Evolutionary conservation across 768 basidiomycete genomes (phyloP), one percentile per base, ranked within the genome.

Genomic region (Paxillus ammoniavirescens): DNA sequence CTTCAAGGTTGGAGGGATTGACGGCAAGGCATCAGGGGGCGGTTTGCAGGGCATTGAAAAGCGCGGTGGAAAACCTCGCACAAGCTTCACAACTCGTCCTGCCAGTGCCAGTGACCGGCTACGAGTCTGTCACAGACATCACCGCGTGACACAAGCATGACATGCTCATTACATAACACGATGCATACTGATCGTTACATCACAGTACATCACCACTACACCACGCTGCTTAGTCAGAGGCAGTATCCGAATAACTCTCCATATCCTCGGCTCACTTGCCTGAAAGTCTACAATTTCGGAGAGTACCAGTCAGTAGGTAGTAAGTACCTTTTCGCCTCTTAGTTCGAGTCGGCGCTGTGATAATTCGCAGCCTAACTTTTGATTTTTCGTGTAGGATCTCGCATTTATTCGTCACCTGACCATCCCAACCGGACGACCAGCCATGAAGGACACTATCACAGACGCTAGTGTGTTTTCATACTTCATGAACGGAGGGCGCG

Each of bases 361-460:
- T 14, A 38, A 38, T n/a, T 7, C 13, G 15, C 10, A n/a, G 13
- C 37, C 13, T 13, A 38, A n/a, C 37, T 38, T 40, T 17, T 17
- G 17, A 15, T n/a, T 40, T 17, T 17, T 40, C 17, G 17, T 10
- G 5, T n/a, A 17, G 38, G 38, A 18, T 40, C 5, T 5, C 38
- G 10, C 38, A 15, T n/a, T 6, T 40, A 37, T 15, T 17, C 6
- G 10, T 18, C 5, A 17, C 17, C 13, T 12, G 12, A 40, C 9
- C 38, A 26, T 43, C 17, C 30, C 15, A 15, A 17, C 35, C 14
- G 44, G n/a, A n/a, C n/a, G n/a, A n/a, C n/a, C n/a, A n/a, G 59
- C 49, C 31, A 87, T 87, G 86, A 87, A 85, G 66, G 75, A 86
- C 57, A 72, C 74, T 28, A 67, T 86, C 51, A 77, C 75, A 59